Evolutionary conservation across 2,329 filamentous ascomycete genomes (phyloP), one percentile per base, ranked within the genome.

Genomic region (Paraphaeosphaeria sporulosa): DNA sequence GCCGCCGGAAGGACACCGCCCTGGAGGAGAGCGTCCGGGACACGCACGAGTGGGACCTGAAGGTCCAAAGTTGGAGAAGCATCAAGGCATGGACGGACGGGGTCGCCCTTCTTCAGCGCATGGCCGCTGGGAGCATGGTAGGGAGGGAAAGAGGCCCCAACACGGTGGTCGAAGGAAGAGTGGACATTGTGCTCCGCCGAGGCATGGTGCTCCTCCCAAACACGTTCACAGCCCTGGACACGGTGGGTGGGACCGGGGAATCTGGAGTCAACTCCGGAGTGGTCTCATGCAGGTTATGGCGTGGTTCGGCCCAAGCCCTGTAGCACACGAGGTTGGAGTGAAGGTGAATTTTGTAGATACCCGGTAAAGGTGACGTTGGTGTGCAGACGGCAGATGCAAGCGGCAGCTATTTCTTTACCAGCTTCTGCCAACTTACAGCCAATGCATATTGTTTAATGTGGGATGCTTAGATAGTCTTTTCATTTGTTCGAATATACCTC

Each of bases 101-200:
- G 4, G n/a, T 43, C 40, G 40, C n/a, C 44, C 44, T 12, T 27
- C 21, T 47, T 27, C 44, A 47, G 44, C 19, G 23, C 44, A 47
- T 30, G 44, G 44, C 44, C 13, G n/a, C n/a, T n/a, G n/a, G n/a
- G n/a, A n/a, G n/a, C n/a, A n/a, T n/a, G n/a, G n/a, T n/a, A n/a
- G 44, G 21, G 44, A 47, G 44, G 10, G 17, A 10, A 43, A 43
- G 40, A 47, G 44, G 27, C 21, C 25, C 9, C 12, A 23, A 27
- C 48, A 58, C 43, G 48, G n/a, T 47, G 48, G 32, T 51, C 21
- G 36, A 19, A 51, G 23, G 34, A 38, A 38, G 6, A 15, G 23
- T 40, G 23, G 27, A 21, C 50, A 27, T 12, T 36, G 55, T 51
- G 34, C 40, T 19, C 34, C 21, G 15, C 25, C n/a, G 17, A 27